Evolutionary conservation across 2,329 filamentous ascomycete species (phyloP), one percentile per base, ranked within the genome.

Genomic region (Nothomitra cinnamomea): DNA sequence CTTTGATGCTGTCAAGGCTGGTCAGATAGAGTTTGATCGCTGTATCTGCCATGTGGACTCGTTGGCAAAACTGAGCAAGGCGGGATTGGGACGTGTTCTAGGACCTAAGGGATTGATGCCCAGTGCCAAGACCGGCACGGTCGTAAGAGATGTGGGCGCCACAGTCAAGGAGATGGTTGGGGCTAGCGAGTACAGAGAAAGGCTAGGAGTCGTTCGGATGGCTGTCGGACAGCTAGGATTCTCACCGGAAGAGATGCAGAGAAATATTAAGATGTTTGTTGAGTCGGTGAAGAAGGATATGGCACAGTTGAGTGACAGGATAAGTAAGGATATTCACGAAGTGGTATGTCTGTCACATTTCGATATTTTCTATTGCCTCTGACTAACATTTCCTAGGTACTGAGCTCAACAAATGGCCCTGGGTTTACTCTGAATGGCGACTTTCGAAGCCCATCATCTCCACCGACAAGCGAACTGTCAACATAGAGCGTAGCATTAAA

Each of bases 51-150:
- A 95, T 67, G 74, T 76, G 51, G 80, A 86, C 60, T 88, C 82
- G 60, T 73, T 92, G 60, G 75, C 77, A 52, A 87, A 85, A 54
- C 72, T 98, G 62, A 84, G 83, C 65, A 89, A 92, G 72, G 83
- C 88, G 36, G 79, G 78, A 0, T 67, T 98, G 58, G 90, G 85
- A 58, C 78, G 83, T 59, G 76, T 95, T 43, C 73, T 98, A 19
- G 92, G 92, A 62, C 92, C 94, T 47, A 82, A 79, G 67, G 89
- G 89, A 2, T 69, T 98, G 63, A 96, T 98, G 92, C 92, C 92
- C 4, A 94, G 79, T 65, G 71, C 77, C 56, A 95, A 95, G 74
- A 80, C 80, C 57, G 88, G 87, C 58, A 96, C 92, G 0, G 85
- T 98, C 54, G 87, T 94, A 22, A 83, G 78, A 63, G 84, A 94